A percentile compares a stretch with the other conserved stretches of the same genome.
These are phyloP conservation scores for Collybia sp. DNA, from an alignment of 768 basidiomycete species.

Conservation along the genomic window DNA sequence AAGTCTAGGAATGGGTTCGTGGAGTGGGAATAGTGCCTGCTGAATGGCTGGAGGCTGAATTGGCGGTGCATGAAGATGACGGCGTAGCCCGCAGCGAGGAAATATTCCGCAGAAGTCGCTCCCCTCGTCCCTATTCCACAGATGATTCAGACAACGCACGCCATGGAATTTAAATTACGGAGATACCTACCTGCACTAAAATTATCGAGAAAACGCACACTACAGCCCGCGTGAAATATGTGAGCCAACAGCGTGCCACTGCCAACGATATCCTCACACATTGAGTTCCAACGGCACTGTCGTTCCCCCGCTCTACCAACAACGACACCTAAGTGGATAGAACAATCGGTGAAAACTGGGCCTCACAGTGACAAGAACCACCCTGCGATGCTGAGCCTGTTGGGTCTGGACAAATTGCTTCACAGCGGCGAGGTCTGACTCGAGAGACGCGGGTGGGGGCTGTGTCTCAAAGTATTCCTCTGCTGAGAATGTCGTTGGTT, in stretches of 20 bases:
- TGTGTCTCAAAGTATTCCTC: conserved; percentile 91
- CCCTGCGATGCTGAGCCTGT: conserved; percentile 55
- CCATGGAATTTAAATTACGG: conserved; percentile 1
- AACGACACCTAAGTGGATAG: conserved; percentile 7
- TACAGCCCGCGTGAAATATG: conserved; percentile 29
- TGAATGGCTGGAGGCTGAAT: conserved; percentile 97
- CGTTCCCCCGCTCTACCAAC: conserved; percentile 87
- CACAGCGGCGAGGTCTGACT: conserved; percentile 61
- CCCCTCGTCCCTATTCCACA: conserved; percentile 79
- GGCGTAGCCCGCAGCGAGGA: conserved; percentile 89
- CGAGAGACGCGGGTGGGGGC: conserved; percentile 66
- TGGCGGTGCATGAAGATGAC: conserved; percentile 99
- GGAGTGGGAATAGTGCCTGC: conserved; percentile 95
- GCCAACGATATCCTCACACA: conserved; percentile 65
- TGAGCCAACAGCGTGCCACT: conserved; percentile 13
- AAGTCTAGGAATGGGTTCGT: conserved; percentile 97
- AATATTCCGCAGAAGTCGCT: conserved; percentile 97
- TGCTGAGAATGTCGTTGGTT: conserved; percentile 65
- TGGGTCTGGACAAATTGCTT: conserved; percentile 70
- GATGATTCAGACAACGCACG: background rate
- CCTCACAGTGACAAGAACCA: conserved; percentile 93
- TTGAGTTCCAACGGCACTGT: conserved; percentile 98
- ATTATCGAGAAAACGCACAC: conserved; percentile 97
- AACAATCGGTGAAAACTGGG: conserved; percentile 1
- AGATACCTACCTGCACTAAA: conserved; percentile 83